Evolutionary conservation across 1,284 basidiomycete species (phyloP).

Genomic region (Boletus holoroseus): DNA sequence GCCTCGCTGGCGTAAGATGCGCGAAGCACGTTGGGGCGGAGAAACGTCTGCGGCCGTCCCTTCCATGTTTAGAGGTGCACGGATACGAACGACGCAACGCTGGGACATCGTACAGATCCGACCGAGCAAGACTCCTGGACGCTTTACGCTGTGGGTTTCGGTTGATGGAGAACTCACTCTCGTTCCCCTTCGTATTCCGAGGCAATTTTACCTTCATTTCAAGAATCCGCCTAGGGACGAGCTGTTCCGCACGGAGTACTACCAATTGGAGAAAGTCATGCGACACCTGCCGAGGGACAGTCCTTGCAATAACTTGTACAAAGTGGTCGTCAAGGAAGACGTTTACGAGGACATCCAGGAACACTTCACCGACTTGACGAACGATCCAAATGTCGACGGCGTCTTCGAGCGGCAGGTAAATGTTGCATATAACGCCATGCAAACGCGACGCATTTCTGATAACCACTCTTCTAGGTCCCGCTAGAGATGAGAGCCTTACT

Average conservation of each 20-base stretch:
- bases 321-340: constrained; percentile 79
- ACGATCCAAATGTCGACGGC: constrained; percentile 93
- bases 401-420: constrained; percentile 89
- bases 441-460: constrained; percentile 7
- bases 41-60: constrained; percentile 48
- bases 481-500: constrained; percentile 80
- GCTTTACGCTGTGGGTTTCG: constrained; percentile 87
- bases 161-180: constrained; percentile 77
- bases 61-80: constrained; percentile 75
- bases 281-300: constrained; percentile 80
- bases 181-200: constrained; percentile 79
- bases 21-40: constrained; percentile 44
- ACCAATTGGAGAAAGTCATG: constrained; percentile 69
- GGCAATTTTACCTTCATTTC: constrained; percentile 92
- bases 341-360: constrained; percentile 80
- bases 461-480: constrained; percentile 57
- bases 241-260: constrained; percentile 67
- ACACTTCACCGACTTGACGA: constrained; percentile 88
- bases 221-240: constrained; percentile 58
- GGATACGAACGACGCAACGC: constrained; percentile 60
- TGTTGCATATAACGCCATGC: not conserved
- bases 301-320: constrained; percentile 77
- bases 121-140: constrained; percentile 70
- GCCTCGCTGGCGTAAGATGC: constrained; percentile 70
- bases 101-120: constrained; percentile 97